phyloP scores from a whole-genome alignment of 2,329 filamentous ascomycete genomes.

The Ophiostoma sp. region DNA sequence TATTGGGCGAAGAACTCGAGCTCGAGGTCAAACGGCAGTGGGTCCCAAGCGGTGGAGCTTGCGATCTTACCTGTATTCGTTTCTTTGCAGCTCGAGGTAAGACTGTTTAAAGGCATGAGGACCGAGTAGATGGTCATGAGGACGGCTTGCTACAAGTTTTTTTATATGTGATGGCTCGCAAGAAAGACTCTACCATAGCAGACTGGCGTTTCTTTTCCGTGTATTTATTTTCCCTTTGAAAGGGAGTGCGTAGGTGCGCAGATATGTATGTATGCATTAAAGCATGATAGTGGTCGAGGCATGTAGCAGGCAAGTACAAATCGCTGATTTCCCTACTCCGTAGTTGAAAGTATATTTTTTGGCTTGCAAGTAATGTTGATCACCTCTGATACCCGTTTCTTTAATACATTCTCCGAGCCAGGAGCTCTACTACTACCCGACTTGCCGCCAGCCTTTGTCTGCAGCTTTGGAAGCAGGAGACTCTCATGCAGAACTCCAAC shows the following conservation, averaged over 20 bases:
- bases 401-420: not conserved
- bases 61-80: not conserved
- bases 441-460: not conserved
- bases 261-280: not conserved
- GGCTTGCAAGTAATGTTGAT: too few relatives aligned
- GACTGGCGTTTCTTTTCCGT: too few relatives aligned
- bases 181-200: too few relatives aligned
- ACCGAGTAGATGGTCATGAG: not conserved
- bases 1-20: not conserved
- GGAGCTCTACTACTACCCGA: not conserved
- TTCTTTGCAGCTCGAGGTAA: not conserved
- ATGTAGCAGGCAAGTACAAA: not conserved
- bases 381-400: not conserved
- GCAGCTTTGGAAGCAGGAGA: not conserved
- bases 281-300: not conserved
- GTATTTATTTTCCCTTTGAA: too few relatives aligned
- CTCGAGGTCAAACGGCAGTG: constrained; percentile 1
- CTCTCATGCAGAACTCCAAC: not conserved
- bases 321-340: too few relatives aligned
- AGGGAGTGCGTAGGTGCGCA: too few relatives aligned
- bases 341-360: not conserved
- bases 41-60: not conserved
- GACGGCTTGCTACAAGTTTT: too few relatives aligned
- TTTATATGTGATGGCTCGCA: too few relatives aligned
- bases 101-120: constrained; percentile 5